phyloP scores from a whole-genome alignment of 257 asterid species.

The Lithospermum erythrorhizon region DNA sequence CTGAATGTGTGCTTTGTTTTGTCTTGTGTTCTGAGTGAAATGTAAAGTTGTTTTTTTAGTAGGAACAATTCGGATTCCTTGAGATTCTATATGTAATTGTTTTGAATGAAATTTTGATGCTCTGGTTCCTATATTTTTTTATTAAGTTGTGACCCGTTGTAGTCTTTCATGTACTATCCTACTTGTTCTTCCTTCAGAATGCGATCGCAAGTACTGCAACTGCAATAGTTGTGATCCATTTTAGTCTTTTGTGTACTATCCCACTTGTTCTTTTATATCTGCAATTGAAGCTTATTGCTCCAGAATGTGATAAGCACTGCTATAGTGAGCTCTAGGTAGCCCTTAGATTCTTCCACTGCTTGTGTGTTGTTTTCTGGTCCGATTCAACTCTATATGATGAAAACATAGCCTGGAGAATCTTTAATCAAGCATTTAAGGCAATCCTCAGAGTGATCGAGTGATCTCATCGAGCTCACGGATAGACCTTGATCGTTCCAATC shows the following conservation, averaged over 20 bases:
- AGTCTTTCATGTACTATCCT: neutral
- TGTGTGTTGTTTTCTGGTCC: slow-evolving; percentile 1
- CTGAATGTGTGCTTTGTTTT: neutral
- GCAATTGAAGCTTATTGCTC: neutral
- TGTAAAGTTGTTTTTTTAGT: no score
- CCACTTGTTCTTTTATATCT: neutral
- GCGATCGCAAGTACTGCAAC: no score
- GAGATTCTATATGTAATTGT: no score
- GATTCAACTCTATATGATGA: no score
- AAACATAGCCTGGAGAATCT: no score
- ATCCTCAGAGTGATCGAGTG: no score
- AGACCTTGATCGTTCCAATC: no score
- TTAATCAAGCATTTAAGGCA: no score
- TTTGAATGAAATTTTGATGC: no score
- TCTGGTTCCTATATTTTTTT: no score
- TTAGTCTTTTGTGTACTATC: neutral
- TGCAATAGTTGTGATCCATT: neutral
- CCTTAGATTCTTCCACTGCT: neutral
- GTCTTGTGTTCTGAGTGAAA: neutral
- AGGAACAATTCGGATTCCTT: no score
- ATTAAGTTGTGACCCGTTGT: neutral
- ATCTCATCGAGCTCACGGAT: neutral
- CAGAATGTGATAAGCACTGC: slow-evolving; percentile 2
- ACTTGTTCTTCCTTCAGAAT: neutral
- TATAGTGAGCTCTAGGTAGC: no score